Percentiles rank a stretch among this genome's conserved stretches.
These are phyloP conservation scores for Backusella westeae DNA, from an alignment of 192 early-diverging fungal species.

Conservation along the genomic window DNA sequence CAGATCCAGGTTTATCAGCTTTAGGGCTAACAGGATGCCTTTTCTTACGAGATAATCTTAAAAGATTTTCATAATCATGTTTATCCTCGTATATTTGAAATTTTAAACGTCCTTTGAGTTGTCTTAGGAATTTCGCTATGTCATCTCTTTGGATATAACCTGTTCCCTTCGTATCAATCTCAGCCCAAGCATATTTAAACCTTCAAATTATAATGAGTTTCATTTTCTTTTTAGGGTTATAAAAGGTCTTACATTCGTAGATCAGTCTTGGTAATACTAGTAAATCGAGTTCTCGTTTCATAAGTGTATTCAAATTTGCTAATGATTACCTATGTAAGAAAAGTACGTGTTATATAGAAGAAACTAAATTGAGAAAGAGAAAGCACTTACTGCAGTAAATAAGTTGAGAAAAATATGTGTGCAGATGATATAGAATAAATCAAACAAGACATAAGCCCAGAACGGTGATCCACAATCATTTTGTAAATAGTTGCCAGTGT, in stretches of 20 bases:
- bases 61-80: not conserved
- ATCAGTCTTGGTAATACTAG: conserved; percentile 29
- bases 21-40: not conserved
- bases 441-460: conserved; percentile 56
- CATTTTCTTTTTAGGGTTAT: not conserved
- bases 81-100: conserved; percentile 28
- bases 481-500: conserved; percentile 36
- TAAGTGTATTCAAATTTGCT: conserved; percentile 38
- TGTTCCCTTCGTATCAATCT: conserved; percentile 31
- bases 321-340: conserved; percentile 25
- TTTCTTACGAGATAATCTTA: not conserved
- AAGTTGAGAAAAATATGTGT: conserved; percentile 60
- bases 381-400: conserved; percentile 50
- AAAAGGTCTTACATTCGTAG: conserved; percentile 27
- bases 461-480: conserved; percentile 51
- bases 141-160: conserved; percentile 31
- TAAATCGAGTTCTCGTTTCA: conserved; percentile 33
- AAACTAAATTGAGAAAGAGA: not conserved
- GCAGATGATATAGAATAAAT: conserved; percentile 55
- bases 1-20: not conserved
- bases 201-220: conserved; percentile 3
- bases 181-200: conserved; percentile 37
- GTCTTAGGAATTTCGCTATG: conserved; percentile 19
- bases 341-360: not conserved
- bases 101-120: conserved; percentile 16